A percentile compares a stretch with the other conserved stretches of the same genome.
Conservation (phyloP, 2,329 filamentous ascomycete genomes). For the Coniella lustricola region DNA sequence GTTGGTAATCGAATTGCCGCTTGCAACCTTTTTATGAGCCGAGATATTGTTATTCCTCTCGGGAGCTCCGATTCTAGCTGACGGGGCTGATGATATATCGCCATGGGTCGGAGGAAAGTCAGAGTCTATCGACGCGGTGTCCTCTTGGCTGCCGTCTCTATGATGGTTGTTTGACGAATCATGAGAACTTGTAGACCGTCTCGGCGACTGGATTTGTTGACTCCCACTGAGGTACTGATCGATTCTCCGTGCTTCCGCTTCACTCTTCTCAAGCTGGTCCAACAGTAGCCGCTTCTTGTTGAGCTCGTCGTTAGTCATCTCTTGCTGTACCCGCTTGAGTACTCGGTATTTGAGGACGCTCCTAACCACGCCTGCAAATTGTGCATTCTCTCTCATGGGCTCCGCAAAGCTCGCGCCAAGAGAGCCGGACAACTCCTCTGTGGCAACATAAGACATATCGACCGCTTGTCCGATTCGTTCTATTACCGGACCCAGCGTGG, state of each 20-base stretch:
- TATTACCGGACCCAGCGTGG: constrained; percentile 83
- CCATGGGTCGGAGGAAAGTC: constrained; percentile 90
- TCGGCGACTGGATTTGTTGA: constrained; percentile 55
- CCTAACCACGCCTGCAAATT: constrained; percentile 91
- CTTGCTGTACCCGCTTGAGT: constrained; percentile 90
- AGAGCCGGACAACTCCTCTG: constrained; percentile 79
- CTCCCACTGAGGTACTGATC: constrained; percentile 83
- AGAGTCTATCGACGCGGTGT: constrained; percentile 87
- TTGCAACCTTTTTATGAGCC: constrained; percentile 71
- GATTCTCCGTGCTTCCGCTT: constrained; percentile 85
- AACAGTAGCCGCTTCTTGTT: constrained; percentile 77
- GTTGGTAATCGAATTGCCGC: constrained; percentile 82
- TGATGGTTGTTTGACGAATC: constrained; percentile 42
- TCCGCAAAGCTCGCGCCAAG: constrained; percentile 94
- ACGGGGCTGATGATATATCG: constrained; percentile 60
- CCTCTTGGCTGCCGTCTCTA: constrained; percentile 57
- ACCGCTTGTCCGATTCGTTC: constrained; percentile 92
- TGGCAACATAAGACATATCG: constrained; percentile 92
- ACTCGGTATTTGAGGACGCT: constrained; percentile 84
- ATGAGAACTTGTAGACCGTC: constrained; percentile 57
- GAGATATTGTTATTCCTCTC: constrained; percentile 41
- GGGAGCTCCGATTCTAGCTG: constrained; percentile 65
- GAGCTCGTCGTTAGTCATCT: constrained; percentile 92
- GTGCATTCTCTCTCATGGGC: constrained; percentile 94
- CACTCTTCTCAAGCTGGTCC: constrained; percentile 86